Evolutionary conservation across 2,329 filamentous ascomycete genomes (phyloP).

Genomic region (Massarina eburnea): DNA sequence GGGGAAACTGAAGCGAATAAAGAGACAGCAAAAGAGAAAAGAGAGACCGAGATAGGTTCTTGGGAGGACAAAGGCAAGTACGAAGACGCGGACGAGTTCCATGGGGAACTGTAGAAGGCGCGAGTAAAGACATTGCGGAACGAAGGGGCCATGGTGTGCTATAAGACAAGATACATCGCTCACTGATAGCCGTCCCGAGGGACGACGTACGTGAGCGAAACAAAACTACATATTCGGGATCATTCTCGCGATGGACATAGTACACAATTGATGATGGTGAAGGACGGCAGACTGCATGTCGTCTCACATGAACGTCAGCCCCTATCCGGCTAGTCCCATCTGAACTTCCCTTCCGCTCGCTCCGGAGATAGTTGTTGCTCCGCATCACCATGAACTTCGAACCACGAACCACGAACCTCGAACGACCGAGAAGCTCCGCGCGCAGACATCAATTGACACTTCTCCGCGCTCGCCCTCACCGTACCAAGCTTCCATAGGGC

Average conservation of each 20-base stretch:
- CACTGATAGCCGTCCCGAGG: not conserved
- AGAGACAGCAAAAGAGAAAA: slow-evolving; percentile 4
- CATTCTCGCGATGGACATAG: not conserved
- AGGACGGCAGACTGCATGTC: not conserved
- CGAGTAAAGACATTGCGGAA: not conserved
- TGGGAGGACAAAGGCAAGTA: not conserved
- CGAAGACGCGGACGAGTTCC: not conserved
- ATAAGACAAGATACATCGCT: not conserved
- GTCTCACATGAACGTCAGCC: not conserved
- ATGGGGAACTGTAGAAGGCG: not conserved
- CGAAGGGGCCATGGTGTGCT: not conserved
- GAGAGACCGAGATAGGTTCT: not conserved
- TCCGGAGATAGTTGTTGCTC: slow-evolving; percentile 73
- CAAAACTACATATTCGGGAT: slow-evolving; percentile 58
- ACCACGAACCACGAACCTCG: slow-evolving; percentile 16
- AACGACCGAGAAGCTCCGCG: slow-evolving; percentile 36
- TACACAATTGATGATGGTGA: not conserved
- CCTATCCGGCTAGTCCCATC: not conserved
- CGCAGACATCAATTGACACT: not conserved
- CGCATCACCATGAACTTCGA: slow-evolving; percentile 46
- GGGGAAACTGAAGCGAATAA: slow-evolving; percentile 7
- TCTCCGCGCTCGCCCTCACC: not conserved
- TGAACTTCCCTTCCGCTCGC: slow-evolving; percentile 62
- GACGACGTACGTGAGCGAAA: not conserved
- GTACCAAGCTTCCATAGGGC: not conserved